Conservation (phyloP, 441 rosid genomes). For the Adansonia rubrostipa region DNA sequence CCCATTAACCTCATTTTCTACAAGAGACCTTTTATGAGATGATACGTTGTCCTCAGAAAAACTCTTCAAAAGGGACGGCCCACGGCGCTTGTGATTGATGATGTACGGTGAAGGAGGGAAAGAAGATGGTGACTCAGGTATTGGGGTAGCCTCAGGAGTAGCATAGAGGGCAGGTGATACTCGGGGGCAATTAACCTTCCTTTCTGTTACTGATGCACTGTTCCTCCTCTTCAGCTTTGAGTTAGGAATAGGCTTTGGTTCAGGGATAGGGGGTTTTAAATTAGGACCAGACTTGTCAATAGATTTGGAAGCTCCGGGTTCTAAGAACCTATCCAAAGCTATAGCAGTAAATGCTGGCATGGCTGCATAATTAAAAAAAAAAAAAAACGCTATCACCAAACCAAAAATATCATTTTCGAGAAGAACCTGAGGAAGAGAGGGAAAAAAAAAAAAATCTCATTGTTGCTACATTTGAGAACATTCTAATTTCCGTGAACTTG, state of each 20-base stretch:
- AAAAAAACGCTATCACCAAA: neutral
- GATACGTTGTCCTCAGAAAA: slow-evolving; percentile 55
- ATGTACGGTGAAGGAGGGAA: slow-evolving; percentile 89
- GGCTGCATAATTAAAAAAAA: slow-evolving; percentile 46
- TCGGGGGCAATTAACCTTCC: slow-evolving; percentile 63
- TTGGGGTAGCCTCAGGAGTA: slow-evolving; percentile 75
- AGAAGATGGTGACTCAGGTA: slow-evolving; percentile 82
- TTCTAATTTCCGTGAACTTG: neutral
- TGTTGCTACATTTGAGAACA: neutral
- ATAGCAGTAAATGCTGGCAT: slow-evolving; percentile 90
- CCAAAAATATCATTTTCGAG: neutral
- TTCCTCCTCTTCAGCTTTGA: slow-evolving; percentile 49
- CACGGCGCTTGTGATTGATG: slow-evolving; percentile 85
- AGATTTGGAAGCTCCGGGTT: slow-evolving; percentile 70
- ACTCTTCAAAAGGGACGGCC: slow-evolving; percentile 77
- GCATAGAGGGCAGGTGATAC: slow-evolving; percentile 80
- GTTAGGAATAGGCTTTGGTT: slow-evolving; percentile 30
- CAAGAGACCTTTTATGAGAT: slow-evolving; percentile 37
- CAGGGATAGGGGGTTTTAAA: slow-evolving; percentile 44
- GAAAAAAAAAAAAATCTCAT: neutral
- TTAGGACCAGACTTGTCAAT: slow-evolving; percentile 49
- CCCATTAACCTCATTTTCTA: slow-evolving; percentile 35
- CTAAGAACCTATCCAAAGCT: slow-evolving; percentile 81
- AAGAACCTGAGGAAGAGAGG: neutral
- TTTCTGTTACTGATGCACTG: slow-evolving; percentile 42